These are phyloP conservation scores for Ailanthus altissimus DNA, from an alignment of 345 rosid genomes.

Conservation along the genomic window DNA sequence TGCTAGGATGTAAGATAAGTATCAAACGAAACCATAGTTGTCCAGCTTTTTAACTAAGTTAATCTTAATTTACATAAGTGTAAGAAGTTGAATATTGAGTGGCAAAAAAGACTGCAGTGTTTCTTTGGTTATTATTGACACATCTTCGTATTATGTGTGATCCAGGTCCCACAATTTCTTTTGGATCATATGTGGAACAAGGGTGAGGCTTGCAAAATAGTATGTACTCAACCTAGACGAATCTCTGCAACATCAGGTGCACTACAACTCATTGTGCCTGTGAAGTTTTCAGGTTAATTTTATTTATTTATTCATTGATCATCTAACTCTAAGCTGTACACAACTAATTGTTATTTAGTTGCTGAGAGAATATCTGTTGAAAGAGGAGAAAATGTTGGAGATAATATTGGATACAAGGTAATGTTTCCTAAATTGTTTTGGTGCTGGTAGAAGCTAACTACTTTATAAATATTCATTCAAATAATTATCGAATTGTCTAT, in stretches of 20 bases:
- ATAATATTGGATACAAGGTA: slow-evolving; percentile 92
- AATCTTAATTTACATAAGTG: neutral
- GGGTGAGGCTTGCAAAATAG: slow-evolving; percentile 76
- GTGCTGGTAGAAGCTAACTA: neutral
- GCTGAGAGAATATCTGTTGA: slow-evolving; percentile 89
- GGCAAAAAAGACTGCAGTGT: neutral
- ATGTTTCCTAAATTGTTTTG: neutral
- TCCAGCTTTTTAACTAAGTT: neutral
- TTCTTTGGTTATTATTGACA: slow-evolving; percentile 15
- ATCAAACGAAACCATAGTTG: neutral
- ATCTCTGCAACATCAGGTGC: slow-evolving; percentile 92
- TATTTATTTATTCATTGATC: slow-evolving; percentile 12
- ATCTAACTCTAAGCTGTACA: neutral
- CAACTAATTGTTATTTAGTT: slow-evolving; percentile 43
- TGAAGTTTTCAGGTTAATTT: slow-evolving; percentile 3
- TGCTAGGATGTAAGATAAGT: neutral
- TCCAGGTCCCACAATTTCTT: slow-evolving; percentile 88
- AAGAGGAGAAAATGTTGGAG: slow-evolving; percentile 83
- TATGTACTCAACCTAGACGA: slow-evolving; percentile 98
- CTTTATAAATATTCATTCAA: neutral
- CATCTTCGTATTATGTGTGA: slow-evolving; percentile 17
- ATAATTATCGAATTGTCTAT: neutral
- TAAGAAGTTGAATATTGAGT: neutral
- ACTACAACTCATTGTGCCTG: slow-evolving; percentile 18
- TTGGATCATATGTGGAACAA: slow-evolving; percentile 81